Evolutionary conservation across 352 stramenopile species (phyloP), one percentile per base, ranked within the genome.

Genomic region (Pythium vanterpoolii): DNA sequence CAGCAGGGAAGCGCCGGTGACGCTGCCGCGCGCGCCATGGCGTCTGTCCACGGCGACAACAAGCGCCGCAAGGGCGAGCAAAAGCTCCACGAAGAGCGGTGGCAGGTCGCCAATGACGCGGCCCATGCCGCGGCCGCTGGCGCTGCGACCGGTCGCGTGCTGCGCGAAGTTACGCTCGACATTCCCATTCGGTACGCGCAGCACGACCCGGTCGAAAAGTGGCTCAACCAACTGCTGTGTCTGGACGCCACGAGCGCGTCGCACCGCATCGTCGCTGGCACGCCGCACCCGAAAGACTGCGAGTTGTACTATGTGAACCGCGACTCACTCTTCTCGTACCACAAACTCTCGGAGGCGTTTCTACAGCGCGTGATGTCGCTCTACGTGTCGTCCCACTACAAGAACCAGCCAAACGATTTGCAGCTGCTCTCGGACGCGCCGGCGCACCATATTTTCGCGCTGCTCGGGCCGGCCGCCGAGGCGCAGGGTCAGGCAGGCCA

Each of bases 391-490:
- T 98, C 96, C 27, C 98, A 99, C 79, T 99, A 99, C 90, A 99
- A 99, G 72, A 99, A 99, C 77, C 93, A 96, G 65, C 98, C 98
- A 13, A 99, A 99, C 72, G 98, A 99, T 78, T 76, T 99, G 43
- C 97, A 99, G 81, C 81, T 99, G 69, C 81, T 99, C 5, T 98
- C 90, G 27, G 98, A 99, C 74, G 97, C 97, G 14, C 98, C 98
- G 1, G 95, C 97, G 11, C 98, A 99, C 69, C 89, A 97, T 60
- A 85, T 99, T 11, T 99, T 99, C 74, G 97, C 98, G 26, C 82
- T 99, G 5, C 74, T 99, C 5, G 97, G 96, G 3, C 98, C 98
- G 5, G 86, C 81, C 5, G 95, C 93, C 10, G 93, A 98, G 69
- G 73, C 93, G 56, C 79, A 92, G 59, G 85, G 96, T 64, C 87